Conservation (phyloP, 1,284 basidiomycete species). For the Cutaneotrichosporon sp. region DNA sequence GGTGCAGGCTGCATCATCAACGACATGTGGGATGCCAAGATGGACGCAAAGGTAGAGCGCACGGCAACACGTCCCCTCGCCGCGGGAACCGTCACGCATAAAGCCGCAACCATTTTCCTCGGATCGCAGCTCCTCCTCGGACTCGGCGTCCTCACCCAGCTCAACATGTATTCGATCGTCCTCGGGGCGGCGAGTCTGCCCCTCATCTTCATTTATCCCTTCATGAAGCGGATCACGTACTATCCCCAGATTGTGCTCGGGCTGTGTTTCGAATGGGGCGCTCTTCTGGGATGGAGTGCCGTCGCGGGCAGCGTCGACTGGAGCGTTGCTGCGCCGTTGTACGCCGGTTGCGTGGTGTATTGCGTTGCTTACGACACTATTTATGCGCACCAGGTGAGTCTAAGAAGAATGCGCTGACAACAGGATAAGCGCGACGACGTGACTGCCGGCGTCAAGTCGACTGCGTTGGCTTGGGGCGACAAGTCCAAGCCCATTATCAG, state of each 20-base stretch:
- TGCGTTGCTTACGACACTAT: conserved; percentile 97
- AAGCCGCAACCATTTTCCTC: conserved; percentile 79
- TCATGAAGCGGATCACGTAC: conserved; percentile 96
- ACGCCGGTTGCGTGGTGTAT: conserved; percentile 86
- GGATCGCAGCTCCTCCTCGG: conserved; percentile 79
- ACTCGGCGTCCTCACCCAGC: conserved; percentile 81
- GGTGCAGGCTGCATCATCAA: conserved; percentile 99
- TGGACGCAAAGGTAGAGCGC: conserved; percentile 83
- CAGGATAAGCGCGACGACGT: conserved; percentile 94
- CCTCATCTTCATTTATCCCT: conserved; percentile 83
- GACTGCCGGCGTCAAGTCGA: conserved; percentile 85
- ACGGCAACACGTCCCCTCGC: conserved; percentile 73
- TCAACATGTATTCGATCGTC: conserved; percentile 93
- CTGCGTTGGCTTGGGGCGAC: conserved; percentile 83
- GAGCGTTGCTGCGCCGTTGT: conserved; percentile 80
- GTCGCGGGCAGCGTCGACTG: conserved; percentile 80
- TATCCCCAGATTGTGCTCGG: conserved; percentile 96
- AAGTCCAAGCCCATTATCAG: conserved; percentile 74
- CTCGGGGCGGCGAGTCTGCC: conserved; percentile 88
- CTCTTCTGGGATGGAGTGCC: conserved; percentile 93
- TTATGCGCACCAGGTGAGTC: conserved; percentile 87
- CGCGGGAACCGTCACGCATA: conserved; percentile 71
- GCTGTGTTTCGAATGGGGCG: conserved; percentile 96
- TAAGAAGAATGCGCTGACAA: background rate
- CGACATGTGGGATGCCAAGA: conserved; percentile 94